Evolutionary conservation across 257 asterid species (phyloP), one percentile per base, ranked within the genome.

Genomic region (Capsicum pubescens): DNA sequence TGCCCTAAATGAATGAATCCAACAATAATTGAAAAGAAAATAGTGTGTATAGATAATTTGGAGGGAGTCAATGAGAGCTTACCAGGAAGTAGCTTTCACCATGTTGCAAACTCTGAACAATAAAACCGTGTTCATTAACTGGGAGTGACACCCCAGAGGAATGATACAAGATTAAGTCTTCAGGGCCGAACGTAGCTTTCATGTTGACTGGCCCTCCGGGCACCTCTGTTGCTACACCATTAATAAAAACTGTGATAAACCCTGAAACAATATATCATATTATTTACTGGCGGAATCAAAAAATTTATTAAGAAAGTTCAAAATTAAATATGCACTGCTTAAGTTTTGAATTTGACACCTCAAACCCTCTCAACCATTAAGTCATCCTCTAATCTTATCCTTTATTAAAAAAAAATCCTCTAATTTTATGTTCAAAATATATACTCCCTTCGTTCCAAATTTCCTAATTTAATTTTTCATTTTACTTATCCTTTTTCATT

Each of bases 71-170:
- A 72, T 72, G n/a, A 1, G 15, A 72, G 42, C 42, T 72, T 72
- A 82, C 52, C 79, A 82, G 50, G 79, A 48, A 82, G 36, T 82
- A 82, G 66, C 58, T 19, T 39, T 54, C 84, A 15, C 84, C 84
- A 2, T 44, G 79, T 55, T 82, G 79, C 60, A 82, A 15, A n/a
- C 36, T 5, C 21, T 82, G 66, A 52, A 66, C 36, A 48, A 71
- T 36, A 56, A 82, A 46, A 16, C 84, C 84, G 56, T 21, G 52
- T 52, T 66, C 55, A 50, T 82, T 82, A 26, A 71, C 50, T n/a
- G 16, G 52, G n/a, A 82, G n/a, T 35, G 64, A 36, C 39, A 63
- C 19, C 6, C 84, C 84, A 48, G 84, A 64, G 16, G 66, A 50
- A 21, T 61, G 72, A 81, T 82, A 57, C 58, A 82, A 44, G 8